Evolutionary conservation across 768 basidiomycete species (phyloP).

Genomic region (Lactarius hatsudake): DNA sequence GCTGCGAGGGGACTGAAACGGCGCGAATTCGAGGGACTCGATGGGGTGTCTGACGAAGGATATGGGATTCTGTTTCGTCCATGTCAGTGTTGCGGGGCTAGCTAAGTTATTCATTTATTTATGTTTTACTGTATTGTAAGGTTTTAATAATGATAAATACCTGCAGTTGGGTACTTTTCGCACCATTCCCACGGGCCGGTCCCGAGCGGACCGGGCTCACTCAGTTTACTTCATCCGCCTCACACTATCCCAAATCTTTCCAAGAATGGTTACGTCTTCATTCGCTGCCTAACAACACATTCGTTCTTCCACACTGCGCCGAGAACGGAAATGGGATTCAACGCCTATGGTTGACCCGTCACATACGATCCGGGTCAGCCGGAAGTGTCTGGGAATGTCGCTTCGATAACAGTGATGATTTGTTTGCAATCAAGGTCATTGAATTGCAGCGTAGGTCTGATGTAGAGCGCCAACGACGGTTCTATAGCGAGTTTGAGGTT

Average conservation of each 20-base stretch:
- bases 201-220: no score
- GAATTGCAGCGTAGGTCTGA: no score
- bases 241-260: background rate
- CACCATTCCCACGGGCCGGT: no score
- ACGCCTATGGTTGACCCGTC: background rate
- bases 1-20: slow-evolving; percentile 16
- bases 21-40: slow-evolving; percentile 7
- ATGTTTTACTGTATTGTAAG: no score
- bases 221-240: background rate
- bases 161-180: no score
- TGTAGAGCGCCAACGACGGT: no score
- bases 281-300: no score
- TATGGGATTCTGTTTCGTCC: slow-evolving; percentile 13
- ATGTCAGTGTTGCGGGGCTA: background rate
- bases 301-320: background rate
- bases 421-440: no score
- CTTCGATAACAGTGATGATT: background rate
- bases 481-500: no score
- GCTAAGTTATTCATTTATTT: background rate
- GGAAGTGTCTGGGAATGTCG: slow-evolving; percentile 1
- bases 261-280: background rate
- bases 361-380: background rate
- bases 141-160: no score
- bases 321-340: background rate
- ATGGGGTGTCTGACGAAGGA: background rate